Evolutionary conservation across 2,329 filamentous ascomycete genomes (phyloP).

Genomic region (Beauveria rudraprayagi): DNA sequence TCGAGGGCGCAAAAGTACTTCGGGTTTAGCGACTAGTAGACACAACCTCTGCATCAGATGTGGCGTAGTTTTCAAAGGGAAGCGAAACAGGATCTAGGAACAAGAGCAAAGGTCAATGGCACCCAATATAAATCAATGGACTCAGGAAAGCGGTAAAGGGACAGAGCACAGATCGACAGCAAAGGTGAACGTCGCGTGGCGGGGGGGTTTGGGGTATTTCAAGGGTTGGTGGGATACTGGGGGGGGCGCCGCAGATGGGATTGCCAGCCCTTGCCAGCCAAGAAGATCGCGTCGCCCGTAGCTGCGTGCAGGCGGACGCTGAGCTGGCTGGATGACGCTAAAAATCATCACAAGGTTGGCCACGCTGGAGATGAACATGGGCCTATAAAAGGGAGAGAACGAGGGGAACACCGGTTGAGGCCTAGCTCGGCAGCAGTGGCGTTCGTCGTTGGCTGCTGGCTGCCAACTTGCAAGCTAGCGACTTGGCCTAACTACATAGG

Average conservation of each 20-base stretch:
- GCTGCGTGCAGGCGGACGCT: background rate
- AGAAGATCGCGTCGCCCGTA: background rate
- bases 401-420: background rate
- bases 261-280: background rate
- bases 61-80: background rate
- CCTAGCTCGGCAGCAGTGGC: background rate
- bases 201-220: conserved; percentile 7
- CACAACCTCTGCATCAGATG: background rate
- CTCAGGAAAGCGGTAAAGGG: background rate
- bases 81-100: background rate
- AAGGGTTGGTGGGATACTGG: background rate
- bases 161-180: background rate
- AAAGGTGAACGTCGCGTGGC: background rate
- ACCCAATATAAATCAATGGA: background rate
- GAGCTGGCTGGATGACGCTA: background rate
- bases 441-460: background rate
- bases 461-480: too few species aligned
- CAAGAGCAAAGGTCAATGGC: background rate
- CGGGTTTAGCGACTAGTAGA: background rate
- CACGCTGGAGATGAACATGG: background rate
- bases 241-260: background rate
- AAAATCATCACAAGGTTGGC: background rate
- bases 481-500: background rate
- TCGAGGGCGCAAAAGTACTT: background rate
- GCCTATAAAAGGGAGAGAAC: background rate